phyloP scores from a whole-genome alignment of 495 filamentous ascomycete genomes.

The Elasticomyces elasticus region DNA sequence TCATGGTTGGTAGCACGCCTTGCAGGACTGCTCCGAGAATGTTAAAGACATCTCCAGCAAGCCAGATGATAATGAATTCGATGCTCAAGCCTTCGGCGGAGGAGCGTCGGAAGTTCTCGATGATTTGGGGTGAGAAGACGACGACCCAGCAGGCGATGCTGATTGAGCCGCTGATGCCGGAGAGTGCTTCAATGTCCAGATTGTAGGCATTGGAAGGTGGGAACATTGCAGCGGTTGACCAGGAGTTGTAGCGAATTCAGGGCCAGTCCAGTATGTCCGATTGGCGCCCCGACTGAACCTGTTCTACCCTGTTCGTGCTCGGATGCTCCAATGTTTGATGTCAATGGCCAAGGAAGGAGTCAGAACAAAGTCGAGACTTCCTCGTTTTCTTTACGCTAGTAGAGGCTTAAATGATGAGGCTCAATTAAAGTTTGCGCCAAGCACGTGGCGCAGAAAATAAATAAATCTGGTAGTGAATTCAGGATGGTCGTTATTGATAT shows the following conservation, averaged over 20 bases:
- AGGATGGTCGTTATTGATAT: background rate
- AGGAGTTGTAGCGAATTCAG: no score
- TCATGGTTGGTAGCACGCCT: constrained; percentile 91
- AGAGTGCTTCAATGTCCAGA: constrained; percentile 76
- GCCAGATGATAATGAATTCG: constrained; percentile 82
- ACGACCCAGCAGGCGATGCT: constrained; percentile 97
- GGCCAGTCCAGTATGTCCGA: no score
- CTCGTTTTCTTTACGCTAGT: background rate
- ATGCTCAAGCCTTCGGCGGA: constrained; percentile 86
- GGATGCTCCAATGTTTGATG: no score
- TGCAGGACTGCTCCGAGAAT: constrained; percentile 88
- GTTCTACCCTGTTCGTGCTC: background rate
- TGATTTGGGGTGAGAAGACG: constrained; percentile 93
- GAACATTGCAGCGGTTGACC: constrained; percentile 44
- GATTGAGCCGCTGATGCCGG: constrained; percentile 85
- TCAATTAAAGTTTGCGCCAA: constrained; percentile 4
- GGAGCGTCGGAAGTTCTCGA: constrained; percentile 81
- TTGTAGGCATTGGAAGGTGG: constrained; percentile 55
- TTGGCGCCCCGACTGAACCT: background rate
- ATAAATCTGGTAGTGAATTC: background rate
- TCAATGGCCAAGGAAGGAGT: background rate
- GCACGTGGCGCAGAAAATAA: background rate
- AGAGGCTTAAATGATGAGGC: constrained; percentile 1
- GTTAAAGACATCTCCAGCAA: constrained; percentile 92
- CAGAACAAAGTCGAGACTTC: background rate